Evolutionary conservation across 192 early-diverging fungal genomes (phyloP).

Genomic region (Podila horticola): DNA sequence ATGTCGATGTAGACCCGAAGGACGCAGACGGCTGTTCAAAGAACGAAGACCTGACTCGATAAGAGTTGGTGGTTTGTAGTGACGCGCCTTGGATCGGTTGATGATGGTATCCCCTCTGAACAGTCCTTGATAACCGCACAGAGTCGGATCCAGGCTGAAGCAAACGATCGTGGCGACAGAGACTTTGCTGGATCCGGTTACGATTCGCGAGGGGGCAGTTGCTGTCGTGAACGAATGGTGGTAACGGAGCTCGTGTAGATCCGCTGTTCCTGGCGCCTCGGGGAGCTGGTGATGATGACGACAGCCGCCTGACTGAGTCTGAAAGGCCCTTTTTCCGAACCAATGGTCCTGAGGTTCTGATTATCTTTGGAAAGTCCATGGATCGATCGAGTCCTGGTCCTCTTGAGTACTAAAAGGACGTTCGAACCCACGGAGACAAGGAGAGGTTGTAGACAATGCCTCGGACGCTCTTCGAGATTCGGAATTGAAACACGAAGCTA

Average conservation of each 20-base stretch:
- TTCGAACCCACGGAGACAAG: background rate
- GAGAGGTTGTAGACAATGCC: too few species aligned
- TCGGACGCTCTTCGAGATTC: too few species aligned
- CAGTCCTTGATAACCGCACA: background rate
- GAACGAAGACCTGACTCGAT: too few species aligned
- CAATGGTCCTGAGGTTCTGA: background rate
- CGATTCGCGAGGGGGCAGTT: background rate
- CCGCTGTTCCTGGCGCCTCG: background rate
- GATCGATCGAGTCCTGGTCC: background rate
- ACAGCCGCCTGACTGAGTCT: background rate
- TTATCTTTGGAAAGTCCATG: constrained; percentile 1
- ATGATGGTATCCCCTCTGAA: too few species aligned
- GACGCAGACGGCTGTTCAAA: background rate
- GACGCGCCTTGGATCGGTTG: too few species aligned
- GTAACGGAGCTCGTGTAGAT: background rate
- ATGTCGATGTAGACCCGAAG: background rate
- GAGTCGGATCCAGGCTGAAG: background rate
- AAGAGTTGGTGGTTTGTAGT: too few species aligned
- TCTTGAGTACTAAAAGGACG: background rate
- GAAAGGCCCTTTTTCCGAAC: constrained; percentile 1
- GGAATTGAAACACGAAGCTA: too few species aligned
- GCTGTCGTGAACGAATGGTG: background rate
- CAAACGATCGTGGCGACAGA: background rate
- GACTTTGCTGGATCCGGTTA: background rate
- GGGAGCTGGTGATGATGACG: background rate